Conservation (phyloP, 305 asterid genomes). For the Plantago rigida region DNA sequence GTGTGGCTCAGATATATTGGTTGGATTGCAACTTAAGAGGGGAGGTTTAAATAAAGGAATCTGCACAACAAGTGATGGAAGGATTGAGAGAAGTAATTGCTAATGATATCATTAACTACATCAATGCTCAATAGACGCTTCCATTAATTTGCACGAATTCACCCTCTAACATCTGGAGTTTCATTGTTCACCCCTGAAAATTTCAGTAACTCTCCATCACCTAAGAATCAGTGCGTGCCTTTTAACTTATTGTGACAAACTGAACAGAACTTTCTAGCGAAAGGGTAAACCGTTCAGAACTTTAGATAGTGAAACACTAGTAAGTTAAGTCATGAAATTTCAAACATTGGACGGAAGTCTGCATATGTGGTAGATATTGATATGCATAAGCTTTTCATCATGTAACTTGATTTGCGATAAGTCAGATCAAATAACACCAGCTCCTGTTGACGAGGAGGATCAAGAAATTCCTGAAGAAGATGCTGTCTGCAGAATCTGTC, state of each 20-base stretch:
- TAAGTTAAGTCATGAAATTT: neutral
- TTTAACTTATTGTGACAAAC: neutral
- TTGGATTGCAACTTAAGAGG: too few relatives aligned
- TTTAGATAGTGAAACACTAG: neutral
- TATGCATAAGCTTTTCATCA: neutral
- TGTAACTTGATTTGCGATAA: constrained; percentile 26
- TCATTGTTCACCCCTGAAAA: neutral
- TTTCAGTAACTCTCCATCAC: neutral
- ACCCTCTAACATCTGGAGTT: neutral
- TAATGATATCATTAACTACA: too few relatives aligned
- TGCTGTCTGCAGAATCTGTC: constrained; percentile 85
- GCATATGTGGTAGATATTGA: neutral
- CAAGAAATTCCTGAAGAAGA: constrained; percentile 95
- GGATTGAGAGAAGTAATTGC: too few relatives aligned
- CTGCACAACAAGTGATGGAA: too few relatives aligned
- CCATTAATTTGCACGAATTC: neutral
- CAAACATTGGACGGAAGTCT: neutral
- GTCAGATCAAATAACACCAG: constrained; percentile 63
- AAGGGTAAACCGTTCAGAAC: neutral
- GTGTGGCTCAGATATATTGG: too few relatives aligned
- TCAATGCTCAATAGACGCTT: too few relatives aligned
- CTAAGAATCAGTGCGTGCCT: neutral
- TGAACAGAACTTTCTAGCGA: neutral
- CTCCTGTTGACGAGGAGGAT: constrained; percentile 45
- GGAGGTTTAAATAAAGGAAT: too few relatives aligned